Evolutionary conservation across 345 rosid genomes (phyloP).

Genomic region (Luvunga scandens): DNA sequence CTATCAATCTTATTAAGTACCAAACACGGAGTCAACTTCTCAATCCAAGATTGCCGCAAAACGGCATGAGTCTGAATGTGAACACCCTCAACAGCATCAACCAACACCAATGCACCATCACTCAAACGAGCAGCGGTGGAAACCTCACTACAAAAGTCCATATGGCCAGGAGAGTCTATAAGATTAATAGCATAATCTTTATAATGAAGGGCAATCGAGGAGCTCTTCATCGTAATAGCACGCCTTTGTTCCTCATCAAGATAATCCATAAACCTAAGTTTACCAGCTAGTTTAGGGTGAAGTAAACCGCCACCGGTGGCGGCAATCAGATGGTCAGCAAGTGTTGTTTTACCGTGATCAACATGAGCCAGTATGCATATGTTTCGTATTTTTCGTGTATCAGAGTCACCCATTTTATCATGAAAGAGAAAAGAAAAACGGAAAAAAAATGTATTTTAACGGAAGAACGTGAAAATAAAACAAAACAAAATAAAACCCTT

Average conservation of each 20-base stretch:
- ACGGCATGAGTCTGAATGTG: constrained; percentile 68
- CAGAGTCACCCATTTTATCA: constrained; percentile 43
- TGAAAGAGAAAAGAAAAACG: background rate
- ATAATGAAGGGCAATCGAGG: constrained; percentile 65
- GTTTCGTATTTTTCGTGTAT: constrained; percentile 54
- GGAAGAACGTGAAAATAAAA: background rate
- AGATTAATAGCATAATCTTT: constrained; percentile 61
- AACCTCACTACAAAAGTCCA: constrained; percentile 97
- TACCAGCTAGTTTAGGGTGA: constrained; percentile 83
- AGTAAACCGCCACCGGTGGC: constrained; percentile 75
- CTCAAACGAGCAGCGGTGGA: constrained; percentile 90
- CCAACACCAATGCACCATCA: constrained; percentile 85
- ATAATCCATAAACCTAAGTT: constrained; percentile 82
- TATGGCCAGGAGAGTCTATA: constrained; percentile 95
- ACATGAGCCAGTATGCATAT: constrained; percentile 91
- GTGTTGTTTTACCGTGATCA: constrained; percentile 95
- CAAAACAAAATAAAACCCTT: background rate
- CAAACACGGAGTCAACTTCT: constrained; percentile 89
- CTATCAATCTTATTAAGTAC: constrained; percentile 93
- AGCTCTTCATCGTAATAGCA: constrained; percentile 98
- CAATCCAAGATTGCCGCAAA: constrained; percentile 85
- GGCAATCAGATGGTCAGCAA: constrained; percentile 90
- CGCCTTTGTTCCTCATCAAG: constrained; percentile 95
- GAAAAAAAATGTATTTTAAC: background rate
- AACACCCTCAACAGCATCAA: constrained; percentile 95